Evolutionary conservation across 306 rosid species (phyloP).

Genomic region (Rubus idaeus): DNA sequence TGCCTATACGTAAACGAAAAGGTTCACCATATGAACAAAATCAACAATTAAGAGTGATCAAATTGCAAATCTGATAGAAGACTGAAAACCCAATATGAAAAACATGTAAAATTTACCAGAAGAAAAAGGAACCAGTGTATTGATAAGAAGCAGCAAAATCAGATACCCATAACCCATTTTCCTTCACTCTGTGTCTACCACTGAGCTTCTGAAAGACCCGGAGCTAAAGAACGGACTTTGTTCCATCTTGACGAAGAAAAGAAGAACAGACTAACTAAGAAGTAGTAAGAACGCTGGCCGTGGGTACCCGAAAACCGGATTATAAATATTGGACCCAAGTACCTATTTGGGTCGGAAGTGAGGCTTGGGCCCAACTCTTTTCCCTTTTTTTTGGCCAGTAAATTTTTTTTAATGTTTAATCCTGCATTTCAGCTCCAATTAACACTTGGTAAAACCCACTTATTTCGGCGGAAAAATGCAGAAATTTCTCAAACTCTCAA

Average conservation of each 20-base stretch:
- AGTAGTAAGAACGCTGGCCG: not conserved
- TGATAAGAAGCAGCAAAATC: not conserved
- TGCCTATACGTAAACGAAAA: not conserved
- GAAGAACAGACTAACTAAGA: not conserved
- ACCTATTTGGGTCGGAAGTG: not conserved
- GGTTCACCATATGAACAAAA: not conserved
- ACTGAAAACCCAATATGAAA: not conserved
- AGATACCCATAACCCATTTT: not conserved
- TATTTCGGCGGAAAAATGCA: no score
- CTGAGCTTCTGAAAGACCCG: conserved; percentile 1
- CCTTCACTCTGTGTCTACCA: not conserved
- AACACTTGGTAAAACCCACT: no score
- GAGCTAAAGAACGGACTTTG: not conserved
- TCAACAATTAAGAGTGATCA: not conserved
- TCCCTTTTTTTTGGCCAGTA: no score
- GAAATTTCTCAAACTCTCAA: no score
- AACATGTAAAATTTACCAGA: not conserved
- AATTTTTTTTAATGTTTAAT: no score
- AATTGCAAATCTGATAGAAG: not conserved
- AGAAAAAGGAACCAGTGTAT: not conserved
- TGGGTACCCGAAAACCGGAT: not conserved
- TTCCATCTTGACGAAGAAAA: not conserved
- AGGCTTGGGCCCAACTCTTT: not conserved
- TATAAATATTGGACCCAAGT: not conserved
- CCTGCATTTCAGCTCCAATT: no score